phyloP scores from a whole-genome alignment of 2,329 filamentous ascomycete genomes.

The Arthrinium puccinioides region DNA sequence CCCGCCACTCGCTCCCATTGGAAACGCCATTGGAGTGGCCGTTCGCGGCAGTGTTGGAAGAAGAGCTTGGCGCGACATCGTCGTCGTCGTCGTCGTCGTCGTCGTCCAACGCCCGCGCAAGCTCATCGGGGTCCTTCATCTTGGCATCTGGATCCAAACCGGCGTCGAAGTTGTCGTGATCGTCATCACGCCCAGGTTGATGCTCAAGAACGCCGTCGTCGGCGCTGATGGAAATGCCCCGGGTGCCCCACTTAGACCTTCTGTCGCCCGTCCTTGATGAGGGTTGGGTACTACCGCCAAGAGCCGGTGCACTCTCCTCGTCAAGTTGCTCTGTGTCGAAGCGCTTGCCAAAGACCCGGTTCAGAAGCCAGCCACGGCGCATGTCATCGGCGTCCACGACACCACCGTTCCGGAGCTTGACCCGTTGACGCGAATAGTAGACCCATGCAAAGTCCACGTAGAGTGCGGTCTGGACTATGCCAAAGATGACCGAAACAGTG shows the following conservation, averaged over 20 bases:
- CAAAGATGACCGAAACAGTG: constrained; percentile 73
- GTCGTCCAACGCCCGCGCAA: constrained; percentile 51
- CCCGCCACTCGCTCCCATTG: constrained; percentile 7
- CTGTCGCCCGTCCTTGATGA: constrained; percentile 18
- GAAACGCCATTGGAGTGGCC: constrained; percentile 1
- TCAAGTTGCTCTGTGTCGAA: constrained; percentile 48
- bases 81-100: constrained; percentile 44
- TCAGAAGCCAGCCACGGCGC: constrained; percentile 75
- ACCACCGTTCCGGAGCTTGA: constrained; percentile 84
- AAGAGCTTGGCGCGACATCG: constrained; percentile 1
- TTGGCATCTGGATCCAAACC: constrained; percentile 53
- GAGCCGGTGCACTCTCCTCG: constrained; percentile 49
- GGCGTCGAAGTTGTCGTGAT: constrained; percentile 35
- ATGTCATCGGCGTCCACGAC: constrained; percentile 88
- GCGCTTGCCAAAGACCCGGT: constrained; percentile 64
- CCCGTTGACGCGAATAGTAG: constrained; percentile 86
- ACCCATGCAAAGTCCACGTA: constrained; percentile 97
- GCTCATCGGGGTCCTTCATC: constrained; percentile 61
- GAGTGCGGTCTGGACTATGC: constrained; percentile 79
- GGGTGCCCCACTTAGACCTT: constrained; percentile 53
- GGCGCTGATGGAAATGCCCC: constrained; percentile 60
- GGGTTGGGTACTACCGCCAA: constrained; percentile 25
- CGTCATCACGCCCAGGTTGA: constrained; percentile 31
- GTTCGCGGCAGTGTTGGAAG: not conserved
- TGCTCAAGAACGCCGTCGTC: constrained; percentile 51